Percentiles rank a stretch among this genome's conserved stretches.
Evolutionary conservation across 116 monocot genomes (phyloP).

Genomic region (Posidonia oceanica): DNA sequence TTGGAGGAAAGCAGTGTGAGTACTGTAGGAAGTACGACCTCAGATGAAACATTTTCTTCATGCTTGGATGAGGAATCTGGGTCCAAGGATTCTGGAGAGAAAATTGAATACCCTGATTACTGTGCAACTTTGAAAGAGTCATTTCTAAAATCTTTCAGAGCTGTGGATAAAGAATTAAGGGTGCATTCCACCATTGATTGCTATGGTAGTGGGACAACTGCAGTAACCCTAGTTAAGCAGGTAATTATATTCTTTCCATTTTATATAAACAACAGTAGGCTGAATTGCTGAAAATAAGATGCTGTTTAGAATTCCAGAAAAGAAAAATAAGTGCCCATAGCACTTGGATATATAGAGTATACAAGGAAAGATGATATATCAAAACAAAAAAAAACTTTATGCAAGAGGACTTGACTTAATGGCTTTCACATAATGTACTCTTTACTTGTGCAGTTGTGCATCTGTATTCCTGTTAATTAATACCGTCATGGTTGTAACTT

Average conservation of each 20-base stretch:
- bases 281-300: too few relatives aligned
- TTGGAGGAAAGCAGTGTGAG: slow-evolving; percentile 21
- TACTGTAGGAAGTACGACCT: slow-evolving; percentile 24
- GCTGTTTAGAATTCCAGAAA: too few relatives aligned
- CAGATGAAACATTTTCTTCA: slow-evolving; percentile 28
- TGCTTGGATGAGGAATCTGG: slow-evolving; percentile 28
- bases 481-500: too few relatives aligned
- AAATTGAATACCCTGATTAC: slow-evolving; percentile 22
- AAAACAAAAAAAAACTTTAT: too few relatives aligned
- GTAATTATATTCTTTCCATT: slow-evolving; percentile 14
- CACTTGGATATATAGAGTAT: too few relatives aligned
- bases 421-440: too few relatives aligned
- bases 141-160: slow-evolving; percentile 41
- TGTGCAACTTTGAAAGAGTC: slow-evolving; percentile 21
- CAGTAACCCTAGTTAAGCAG: slow-evolving; percentile 60
- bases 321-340: too few relatives aligned
- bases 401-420: too few relatives aligned
- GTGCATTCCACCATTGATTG: slow-evolving; percentile 40
- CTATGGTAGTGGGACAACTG: slow-evolving; percentile 71
- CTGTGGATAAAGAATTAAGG: slow-evolving; percentile 56
- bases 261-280: too few relatives aligned
- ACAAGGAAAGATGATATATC: too few relatives aligned
- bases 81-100: slow-evolving; percentile 19
- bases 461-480: too few relatives aligned
- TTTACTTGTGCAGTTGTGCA: too few relatives aligned